Evolutionary conservation across 164 flowering plant species (phyloP), one percentile per base, ranked within the genome.

Genomic region (Umbellularia californica): DNA sequence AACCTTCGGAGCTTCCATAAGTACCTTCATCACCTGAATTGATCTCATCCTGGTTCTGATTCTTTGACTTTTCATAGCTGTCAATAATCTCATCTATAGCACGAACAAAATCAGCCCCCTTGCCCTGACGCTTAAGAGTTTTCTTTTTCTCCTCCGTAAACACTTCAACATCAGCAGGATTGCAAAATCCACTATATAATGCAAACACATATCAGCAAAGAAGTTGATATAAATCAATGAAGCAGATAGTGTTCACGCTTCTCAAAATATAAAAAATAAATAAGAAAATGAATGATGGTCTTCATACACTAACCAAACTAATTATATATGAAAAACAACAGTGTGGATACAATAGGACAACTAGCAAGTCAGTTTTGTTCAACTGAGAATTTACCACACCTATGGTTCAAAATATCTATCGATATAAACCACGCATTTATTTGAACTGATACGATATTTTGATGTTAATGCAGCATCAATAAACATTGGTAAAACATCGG

Each of bases 131-230:
- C 82, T 94, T 96, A 25, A 72, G 85, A 76, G 91, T 74, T 58
- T 83, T 85, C 80, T 92, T 96, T 82, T 92, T 96, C 79, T 92
- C 99, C 76, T 96, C 99, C 30, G 98, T 94, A 83, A 96, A 96
- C 73, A 90, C 86, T 81, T 96, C 98, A 77, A 96, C 91, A 87
- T 96, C 98, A 82, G 87, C 91, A 79, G 93, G 99, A 60, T 91
- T 94, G 83, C 99, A 96, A 79, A 92, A 92, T 55, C 95, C 97
- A 84, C 98, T 96, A 88, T 79, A 79, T 12, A 65, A 47, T 24
- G 74, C 24, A 71, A 67, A 74, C 71, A 13, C 71, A 64, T 22
- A 22, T 64, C 28, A 64, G 63, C 63, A 17, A 58, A 58, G 22
- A 17, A 15, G 22, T 51, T 20, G n/a, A 41, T 41, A 51, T 20